phyloP scores from a whole-genome alignment of 305 asterid species.

The Solanum hybrid region DNA sequence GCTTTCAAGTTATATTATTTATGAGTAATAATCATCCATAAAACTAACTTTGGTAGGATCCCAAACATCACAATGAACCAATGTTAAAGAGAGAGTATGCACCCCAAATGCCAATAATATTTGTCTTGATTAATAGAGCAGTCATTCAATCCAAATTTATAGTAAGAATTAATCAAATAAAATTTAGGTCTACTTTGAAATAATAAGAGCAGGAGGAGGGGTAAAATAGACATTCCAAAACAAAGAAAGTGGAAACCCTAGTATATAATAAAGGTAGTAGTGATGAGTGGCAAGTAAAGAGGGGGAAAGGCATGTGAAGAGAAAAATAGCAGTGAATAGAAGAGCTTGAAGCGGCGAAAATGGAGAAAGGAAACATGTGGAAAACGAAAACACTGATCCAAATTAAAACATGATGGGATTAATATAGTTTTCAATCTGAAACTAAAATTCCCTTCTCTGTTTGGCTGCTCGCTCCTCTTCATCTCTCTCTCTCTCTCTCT shows the following conservation, averaged over 20 bases:
- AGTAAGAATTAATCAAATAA: background rate
- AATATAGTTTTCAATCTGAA: slow-evolving; percentile 21
- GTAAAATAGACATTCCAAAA: background rate
- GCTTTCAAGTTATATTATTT: background rate
- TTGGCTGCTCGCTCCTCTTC: slow-evolving; percentile 9
- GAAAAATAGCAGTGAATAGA: background rate
- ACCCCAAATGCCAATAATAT: background rate
- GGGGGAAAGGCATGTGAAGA: background rate
- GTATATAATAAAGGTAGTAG: background rate
- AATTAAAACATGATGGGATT: background rate
- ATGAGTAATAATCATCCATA: background rate
- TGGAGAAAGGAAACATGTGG: slow-evolving; percentile 6
- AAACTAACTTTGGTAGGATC: background rate
- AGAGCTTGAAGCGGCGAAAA: slow-evolving; percentile 12
- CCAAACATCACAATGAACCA: background rate
- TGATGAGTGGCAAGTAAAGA: background rate
- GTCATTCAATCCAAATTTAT: background rate
- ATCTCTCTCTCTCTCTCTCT: background rate
- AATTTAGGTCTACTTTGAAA: background rate
- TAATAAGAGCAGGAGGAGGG: background rate
- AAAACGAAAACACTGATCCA: slow-evolving; percentile 9
- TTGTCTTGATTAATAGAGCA: background rate
- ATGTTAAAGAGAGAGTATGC: background rate
- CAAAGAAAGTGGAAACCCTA: background rate
- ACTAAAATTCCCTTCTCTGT: background rate